Evolutionary conservation across 176 grass and related monocot species (phyloP).

Genomic region (Neostapfia colusana): DNA sequence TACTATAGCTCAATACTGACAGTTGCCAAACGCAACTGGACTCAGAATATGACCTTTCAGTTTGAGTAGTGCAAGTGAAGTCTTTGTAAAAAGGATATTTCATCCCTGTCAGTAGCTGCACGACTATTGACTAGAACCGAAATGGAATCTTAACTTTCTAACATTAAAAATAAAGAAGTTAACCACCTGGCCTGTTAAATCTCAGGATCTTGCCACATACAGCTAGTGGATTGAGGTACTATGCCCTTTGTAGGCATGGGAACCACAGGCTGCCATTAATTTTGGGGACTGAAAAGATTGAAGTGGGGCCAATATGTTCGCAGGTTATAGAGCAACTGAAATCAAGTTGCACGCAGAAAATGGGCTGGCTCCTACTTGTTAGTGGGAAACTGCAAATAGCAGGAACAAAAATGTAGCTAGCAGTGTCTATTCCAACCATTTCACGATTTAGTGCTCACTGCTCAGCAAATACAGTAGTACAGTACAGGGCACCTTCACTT

Average conservation of each 20-base stretch:
- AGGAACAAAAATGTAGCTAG: conserved; percentile 33
- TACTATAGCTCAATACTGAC: conserved; percentile 23
- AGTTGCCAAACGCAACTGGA: background rate
- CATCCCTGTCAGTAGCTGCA: conserved; percentile 8
- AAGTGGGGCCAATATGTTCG: conserved; percentile 50
- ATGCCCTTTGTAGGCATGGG: conserved; percentile 37
- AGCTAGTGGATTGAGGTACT: too few species aligned
- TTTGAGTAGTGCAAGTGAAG: conserved; percentile 36
- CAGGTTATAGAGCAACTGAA: conserved; percentile 46
- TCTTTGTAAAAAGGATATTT: background rate
- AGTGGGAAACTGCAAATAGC: conserved; percentile 37
- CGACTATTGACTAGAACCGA: conserved; percentile 19
- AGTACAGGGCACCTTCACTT: conserved; percentile 43
- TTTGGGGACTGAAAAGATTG: conserved; percentile 55
- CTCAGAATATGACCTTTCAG: conserved; percentile 23
- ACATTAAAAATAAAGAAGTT: conserved; percentile 39
- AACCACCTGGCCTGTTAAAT: conserved; percentile 16
- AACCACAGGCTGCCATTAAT: conserved; percentile 51
- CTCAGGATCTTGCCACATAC: conserved; percentile 33
- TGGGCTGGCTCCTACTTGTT: conserved; percentile 33
- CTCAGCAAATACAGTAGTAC: conserved; percentile 40
- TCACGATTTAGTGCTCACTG: conserved; percentile 36
- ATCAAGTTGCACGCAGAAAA: conserved; percentile 28
- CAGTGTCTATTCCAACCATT: conserved; percentile 35
- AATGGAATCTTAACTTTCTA: conserved; percentile 31